These are phyloP conservation scores for Cercospora canescens DNA, from an alignment of 2,329 filamentous ascomycete species.

Conservation along the genomic window DNA sequence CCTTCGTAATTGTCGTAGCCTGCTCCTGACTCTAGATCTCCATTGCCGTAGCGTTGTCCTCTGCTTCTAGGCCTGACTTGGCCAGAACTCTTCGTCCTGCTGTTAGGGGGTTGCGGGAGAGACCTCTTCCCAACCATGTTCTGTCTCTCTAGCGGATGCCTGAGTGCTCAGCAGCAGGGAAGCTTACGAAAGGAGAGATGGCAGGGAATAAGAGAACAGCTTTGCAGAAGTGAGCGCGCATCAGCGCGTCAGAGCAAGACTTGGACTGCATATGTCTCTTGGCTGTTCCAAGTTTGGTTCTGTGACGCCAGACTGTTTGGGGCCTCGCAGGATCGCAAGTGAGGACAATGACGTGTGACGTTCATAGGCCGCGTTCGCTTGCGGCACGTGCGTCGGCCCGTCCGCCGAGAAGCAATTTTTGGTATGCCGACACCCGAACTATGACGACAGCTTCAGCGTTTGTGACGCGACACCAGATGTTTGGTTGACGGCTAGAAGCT, in stretches of 20 bases:
- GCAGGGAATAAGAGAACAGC: background rate
- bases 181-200: background rate
- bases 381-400: background rate
- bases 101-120: constrained; percentile 11
- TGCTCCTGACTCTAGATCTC: constrained; percentile 22
- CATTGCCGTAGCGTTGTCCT: constrained; percentile 1
- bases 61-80: constrained; percentile 12
- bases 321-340: background rate
- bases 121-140: constrained; percentile 34
- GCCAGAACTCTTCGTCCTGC: constrained; percentile 3
- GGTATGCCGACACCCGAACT: background rate
- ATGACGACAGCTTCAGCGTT: background rate
- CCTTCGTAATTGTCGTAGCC: constrained; percentile 6
- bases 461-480: background rate
- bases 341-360: background rate
- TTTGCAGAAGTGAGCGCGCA: background rate
- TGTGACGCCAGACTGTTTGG: constrained; percentile 1
- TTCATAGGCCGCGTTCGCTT: background rate
- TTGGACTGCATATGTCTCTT: background rate
- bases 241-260: background rate
- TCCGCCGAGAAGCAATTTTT: background rate
- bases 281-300: background rate
- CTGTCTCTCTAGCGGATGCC: background rate
- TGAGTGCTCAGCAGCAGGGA: background rate
- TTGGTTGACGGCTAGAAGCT: background rate